phyloP scores from a whole-genome alignment of 225 moss, liverwort and hornwort species.

The Neckera pumila region DNA sequence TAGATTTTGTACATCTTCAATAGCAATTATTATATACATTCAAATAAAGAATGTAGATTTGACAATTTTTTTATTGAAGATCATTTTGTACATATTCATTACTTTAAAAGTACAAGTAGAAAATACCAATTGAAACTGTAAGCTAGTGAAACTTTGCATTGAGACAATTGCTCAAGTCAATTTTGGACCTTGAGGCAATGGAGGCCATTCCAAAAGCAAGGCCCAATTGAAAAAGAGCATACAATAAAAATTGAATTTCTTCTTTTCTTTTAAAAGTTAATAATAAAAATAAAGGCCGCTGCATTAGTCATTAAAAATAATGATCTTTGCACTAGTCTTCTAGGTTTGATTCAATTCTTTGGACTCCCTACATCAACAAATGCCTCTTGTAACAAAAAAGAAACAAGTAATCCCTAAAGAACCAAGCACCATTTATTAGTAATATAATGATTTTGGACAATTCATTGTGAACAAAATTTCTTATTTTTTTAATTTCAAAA shows the following conservation, averaged over 20 bases:
- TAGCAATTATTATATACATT: not conserved
- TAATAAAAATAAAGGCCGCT: fast-evolving
- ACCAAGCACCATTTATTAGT: too few species aligned
- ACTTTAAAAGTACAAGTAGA: not conserved
- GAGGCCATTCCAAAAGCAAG: not conserved
- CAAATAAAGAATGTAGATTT: not conserved
- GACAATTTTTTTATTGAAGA: not conserved
- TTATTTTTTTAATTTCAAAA: too few species aligned
- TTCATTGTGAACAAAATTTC: too few species aligned
- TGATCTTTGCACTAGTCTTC: not conserved
- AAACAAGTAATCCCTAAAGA: too few species aligned
- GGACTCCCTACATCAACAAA: not conserved
- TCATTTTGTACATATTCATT: not conserved
- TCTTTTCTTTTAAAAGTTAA: not conserved
- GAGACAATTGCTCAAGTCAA: not conserved
- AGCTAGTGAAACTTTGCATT: not conserved
- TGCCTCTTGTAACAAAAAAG: not conserved
- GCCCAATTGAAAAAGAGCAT: not conserved
- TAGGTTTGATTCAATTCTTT: not conserved
- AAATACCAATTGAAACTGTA: not conserved
- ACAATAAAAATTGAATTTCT: not conserved
- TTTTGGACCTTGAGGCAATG: not conserved
- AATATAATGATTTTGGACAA: too few species aligned
- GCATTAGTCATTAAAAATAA: not conserved
- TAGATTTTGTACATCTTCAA: not conserved